These are phyloP conservation scores for Colletotrichum shisoi DNA, from an alignment of 2,329 filamentous ascomycete species.

Conservation along the genomic window DNA sequence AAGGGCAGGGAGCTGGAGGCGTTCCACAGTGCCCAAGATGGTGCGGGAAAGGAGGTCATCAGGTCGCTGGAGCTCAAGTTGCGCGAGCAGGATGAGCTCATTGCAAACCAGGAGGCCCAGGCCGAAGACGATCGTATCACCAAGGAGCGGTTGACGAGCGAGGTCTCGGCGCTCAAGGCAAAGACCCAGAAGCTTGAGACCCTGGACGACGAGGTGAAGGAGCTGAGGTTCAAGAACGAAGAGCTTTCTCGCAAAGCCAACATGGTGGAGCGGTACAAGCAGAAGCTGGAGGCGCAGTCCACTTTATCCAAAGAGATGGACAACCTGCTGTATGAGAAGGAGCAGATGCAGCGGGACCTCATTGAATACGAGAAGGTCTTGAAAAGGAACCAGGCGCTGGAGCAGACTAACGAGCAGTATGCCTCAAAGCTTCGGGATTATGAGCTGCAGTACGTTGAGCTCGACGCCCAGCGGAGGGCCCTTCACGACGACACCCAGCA, in stretches of 20 bases:
- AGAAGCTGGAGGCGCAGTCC: constrained; percentile 67
- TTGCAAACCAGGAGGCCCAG: constrained; percentile 73
- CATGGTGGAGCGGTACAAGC: constrained; percentile 67
- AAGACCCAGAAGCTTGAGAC: constrained; percentile 60
- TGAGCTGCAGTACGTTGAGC: constrained; percentile 51
- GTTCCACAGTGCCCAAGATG: constrained; percentile 59
- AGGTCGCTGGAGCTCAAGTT: constrained; percentile 64
- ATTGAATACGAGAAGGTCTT: constrained; percentile 48
- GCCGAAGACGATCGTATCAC: constrained; percentile 61
- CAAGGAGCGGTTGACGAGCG: constrained; percentile 57
- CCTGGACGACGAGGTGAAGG: constrained; percentile 66
- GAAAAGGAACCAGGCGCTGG: constrained; percentile 49
- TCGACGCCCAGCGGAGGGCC: constrained; percentile 52
- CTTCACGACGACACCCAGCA: constrained; percentile 58
- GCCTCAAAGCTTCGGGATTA: constrained; percentile 46
- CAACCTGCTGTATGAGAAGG: constrained; percentile 63
- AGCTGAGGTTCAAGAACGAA: constrained; percentile 66
- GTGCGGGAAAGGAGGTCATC: constrained; percentile 62
- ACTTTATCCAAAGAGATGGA: constrained; percentile 64
- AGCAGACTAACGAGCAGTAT: constrained; percentile 48
- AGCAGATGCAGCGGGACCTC: constrained; percentile 60
- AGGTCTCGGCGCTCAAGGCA: constrained; percentile 57
- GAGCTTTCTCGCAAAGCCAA: constrained; percentile 70
- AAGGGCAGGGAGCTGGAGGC: constrained; percentile 63
- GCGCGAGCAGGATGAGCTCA: constrained; percentile 74